Evolutionary conservation across 257 asterid species (phyloP).

Genomic region (Solanum raphanifolium): DNA sequence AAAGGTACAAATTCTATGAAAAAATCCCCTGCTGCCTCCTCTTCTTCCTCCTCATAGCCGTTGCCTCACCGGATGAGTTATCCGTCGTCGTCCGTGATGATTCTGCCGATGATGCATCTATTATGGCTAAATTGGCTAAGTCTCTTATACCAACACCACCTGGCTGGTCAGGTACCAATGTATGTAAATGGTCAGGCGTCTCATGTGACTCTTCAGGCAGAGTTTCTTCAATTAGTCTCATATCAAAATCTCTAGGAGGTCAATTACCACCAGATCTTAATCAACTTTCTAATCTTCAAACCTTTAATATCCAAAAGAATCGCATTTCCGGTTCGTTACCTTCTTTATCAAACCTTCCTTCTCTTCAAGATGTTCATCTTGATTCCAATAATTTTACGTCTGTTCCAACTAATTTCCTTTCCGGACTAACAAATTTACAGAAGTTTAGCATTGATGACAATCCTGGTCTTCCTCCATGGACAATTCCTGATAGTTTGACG

Average conservation of each 20-base stretch:
- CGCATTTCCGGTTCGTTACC: slow-evolving; percentile 56
- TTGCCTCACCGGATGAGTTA: not conserved
- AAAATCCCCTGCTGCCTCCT: slow-evolving; percentile 4
- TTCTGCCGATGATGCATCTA: slow-evolving; percentile 37
- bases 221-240: slow-evolving; percentile 43
- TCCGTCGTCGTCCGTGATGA: slow-evolving; percentile 12
- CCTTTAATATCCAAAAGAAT: slow-evolving; percentile 47
- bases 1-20: slow-evolving; percentile 13
- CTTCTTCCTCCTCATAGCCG: slow-evolving; percentile 12
- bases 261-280: slow-evolving; percentile 35
- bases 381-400: slow-evolving; percentile 53
- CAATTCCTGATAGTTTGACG: slow-evolving; percentile 25
- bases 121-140: slow-evolving; percentile 51
- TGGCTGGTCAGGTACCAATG: slow-evolving; percentile 47
- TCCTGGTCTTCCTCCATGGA: slow-evolving; percentile 49
- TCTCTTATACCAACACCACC: slow-evolving; percentile 37
- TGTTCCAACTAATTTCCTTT: slow-evolving; percentile 37
- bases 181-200: slow-evolving; percentile 68
- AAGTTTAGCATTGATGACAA: slow-evolving; percentile 46
- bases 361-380: slow-evolving; percentile 38
- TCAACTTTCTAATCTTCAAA: slow-evolving; percentile 47
- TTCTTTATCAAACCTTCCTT: slow-evolving; percentile 22
- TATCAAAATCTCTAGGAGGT: slow-evolving; percentile 38
- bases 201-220: slow-evolving; percentile 36
- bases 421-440: slow-evolving; percentile 44